Percentiles rank a stretch among this genome's conserved stretches.
Conservation (phyloP, 805 yeast species). For the Yamadazyma nakazawae region DNA sequence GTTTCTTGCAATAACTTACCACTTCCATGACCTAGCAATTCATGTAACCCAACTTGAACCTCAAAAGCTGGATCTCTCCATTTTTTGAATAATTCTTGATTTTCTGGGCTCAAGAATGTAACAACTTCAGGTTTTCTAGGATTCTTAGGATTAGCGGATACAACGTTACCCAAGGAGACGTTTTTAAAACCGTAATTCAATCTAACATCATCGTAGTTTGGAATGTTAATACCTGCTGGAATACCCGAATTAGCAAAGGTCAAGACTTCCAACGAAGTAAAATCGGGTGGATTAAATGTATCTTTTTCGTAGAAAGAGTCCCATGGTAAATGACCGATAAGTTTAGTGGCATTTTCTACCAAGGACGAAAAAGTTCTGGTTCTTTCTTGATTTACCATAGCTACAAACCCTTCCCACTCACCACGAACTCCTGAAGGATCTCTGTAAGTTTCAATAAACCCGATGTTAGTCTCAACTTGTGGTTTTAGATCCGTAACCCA, state of each 20-base stretch:
- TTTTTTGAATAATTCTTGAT: slow-evolving; percentile 58
- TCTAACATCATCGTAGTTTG: slow-evolving; percentile 88
- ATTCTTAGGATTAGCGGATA: slow-evolving; percentile 62
- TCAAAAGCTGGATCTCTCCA: slow-evolving; percentile 83
- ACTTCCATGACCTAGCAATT: slow-evolving; percentile 85
- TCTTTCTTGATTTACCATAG: slow-evolving; percentile 84
- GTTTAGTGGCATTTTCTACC: slow-evolving; percentile 63
- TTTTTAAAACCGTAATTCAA: slow-evolving; percentile 83
- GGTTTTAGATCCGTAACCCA: slow-evolving; percentile 92
- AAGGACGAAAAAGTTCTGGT: slow-evolving; percentile 74
- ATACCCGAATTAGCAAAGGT: slow-evolving; percentile 88
- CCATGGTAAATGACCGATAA: slow-evolving; percentile 77
- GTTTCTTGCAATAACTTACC: slow-evolving; percentile 69
- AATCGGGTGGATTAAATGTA: slow-evolving; percentile 86
- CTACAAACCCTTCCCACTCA: slow-evolving; percentile 90
- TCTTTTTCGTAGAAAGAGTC: slow-evolving; percentile 71
- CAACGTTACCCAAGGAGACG: slow-evolving; percentile 83
- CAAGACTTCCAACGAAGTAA: slow-evolving; percentile 83
- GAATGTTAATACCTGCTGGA: slow-evolving; percentile 92
- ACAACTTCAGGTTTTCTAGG: slow-evolving; percentile 65
- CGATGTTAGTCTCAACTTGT: slow-evolving; percentile 66
- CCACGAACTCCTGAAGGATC: slow-evolving; percentile 91
- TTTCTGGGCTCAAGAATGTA: slow-evolving; percentile 56
- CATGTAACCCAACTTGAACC: slow-evolving; percentile 93
- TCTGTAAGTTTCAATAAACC: slow-evolving; percentile 89